Evolutionary conservation across 805 yeast genomes (phyloP), one percentile per base, ranked within the genome.

Genomic region (Phaffomyces antillensis): DNA sequence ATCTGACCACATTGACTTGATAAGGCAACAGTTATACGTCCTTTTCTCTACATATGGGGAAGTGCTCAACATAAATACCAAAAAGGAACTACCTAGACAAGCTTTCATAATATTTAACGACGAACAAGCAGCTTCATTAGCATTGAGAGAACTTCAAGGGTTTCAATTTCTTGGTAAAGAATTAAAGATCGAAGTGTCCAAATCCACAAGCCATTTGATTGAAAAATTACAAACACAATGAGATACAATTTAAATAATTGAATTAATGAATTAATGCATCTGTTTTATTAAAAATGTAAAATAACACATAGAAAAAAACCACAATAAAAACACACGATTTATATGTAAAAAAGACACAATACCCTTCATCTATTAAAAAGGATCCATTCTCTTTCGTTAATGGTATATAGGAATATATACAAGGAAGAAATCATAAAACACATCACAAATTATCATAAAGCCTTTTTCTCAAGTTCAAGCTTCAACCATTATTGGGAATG

Each of bases 41-140:
- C 56, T 83, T 7, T 82, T 81, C 52, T 66, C 81, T 13, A 73
- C 80, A 0, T 82, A 71, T 59, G 89, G 88, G 0, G 88, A 82
- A 55, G 75, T 85, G 3, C 56, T 83, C 5, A 73, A 75, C 11
- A 68, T 85, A 11, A 61, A 68, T 40, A 58, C 73, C 24, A 67
- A 70, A 42, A 59, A 69, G 33, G 68, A 68, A 44, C 71, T 66
- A 45, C 62, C 71, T 51, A 66, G 86, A 45, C 87, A 81, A 55
- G 89, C 88, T 0, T 84, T 82, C 65, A 60, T 83, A 3, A 65
- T 75, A 2, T 70, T 80, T 51, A 68, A 73, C 31, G 70, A 72
- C 23, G 46, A 66, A 1, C 71, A 70, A 18, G 75, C 73, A 37
- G 81, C 89, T 0, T 65, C 71, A 12, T 41, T 66, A 39, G 86